A percentile compares a stretch with the other conserved stretches of the same genome.
Evolutionary conservation across 2,329 filamentous ascomycete genomes (phyloP).

Genomic region (Whalleya microplaca): DNA sequence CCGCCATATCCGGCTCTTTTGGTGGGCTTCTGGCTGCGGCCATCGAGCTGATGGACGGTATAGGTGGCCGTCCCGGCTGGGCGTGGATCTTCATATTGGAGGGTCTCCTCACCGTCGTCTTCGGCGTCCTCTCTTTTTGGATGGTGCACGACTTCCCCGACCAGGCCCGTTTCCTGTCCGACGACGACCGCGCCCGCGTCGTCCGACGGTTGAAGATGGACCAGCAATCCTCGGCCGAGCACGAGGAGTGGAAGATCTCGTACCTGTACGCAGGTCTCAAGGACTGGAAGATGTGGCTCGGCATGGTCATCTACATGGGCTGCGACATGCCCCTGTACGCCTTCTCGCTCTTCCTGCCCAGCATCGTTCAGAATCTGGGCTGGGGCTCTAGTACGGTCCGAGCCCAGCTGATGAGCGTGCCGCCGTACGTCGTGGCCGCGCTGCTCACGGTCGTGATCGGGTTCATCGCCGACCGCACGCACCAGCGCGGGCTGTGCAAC

Average conservation of each 20-base stretch:
- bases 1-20: conserved; percentile 78
- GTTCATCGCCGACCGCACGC: conserved; percentile 75
- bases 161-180: conserved; percentile 71
- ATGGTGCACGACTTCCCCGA: conserved; percentile 84
- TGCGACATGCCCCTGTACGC: conserved; percentile 73
- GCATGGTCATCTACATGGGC: conserved; percentile 79
- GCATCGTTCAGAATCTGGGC: conserved; percentile 66
- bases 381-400: conserved; percentile 52
- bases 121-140: conserved; percentile 73
- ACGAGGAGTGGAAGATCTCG: conserved; percentile 73
- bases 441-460: conserved; percentile 71
- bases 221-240: conserved; percentile 72
- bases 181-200: conserved; percentile 71
- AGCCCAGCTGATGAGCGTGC: conserved; percentile 74
- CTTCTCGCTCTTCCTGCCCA: conserved; percentile 78
- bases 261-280: conserved; percentile 74
- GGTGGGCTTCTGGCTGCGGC: conserved; percentile 74
- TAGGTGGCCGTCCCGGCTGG: conserved; percentile 61
- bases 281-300: conserved; percentile 84
- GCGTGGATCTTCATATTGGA: conserved; percentile 72
- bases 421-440: conserved; percentile 74
- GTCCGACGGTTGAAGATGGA: conserved; percentile 72
- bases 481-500: conserved; percentile 78
- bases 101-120: conserved; percentile 69
- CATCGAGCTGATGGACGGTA: conserved; percentile 70